Percentiles rank a stretch among this genome's conserved stretches.
These are phyloP conservation scores for Cyberlindnera mississippiensis DNA, from an alignment of 805 yeast species.

Conservation along the genomic window DNA sequence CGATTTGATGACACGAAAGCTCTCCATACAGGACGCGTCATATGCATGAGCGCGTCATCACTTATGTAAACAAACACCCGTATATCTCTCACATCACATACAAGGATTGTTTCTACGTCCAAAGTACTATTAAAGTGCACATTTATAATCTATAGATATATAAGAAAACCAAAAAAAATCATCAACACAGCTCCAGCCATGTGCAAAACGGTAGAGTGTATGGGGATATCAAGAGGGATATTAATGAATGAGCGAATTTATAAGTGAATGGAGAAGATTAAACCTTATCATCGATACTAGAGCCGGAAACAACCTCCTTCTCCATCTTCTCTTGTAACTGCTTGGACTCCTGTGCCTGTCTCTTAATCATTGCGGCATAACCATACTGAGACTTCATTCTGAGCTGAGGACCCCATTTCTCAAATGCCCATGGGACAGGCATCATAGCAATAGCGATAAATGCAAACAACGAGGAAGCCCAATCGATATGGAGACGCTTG, in stretches of 20 bases:
- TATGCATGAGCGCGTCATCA: too few species aligned
- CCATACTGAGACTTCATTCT: conserved; percentile 59
- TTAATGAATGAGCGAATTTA: neutral
- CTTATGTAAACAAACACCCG: too few species aligned
- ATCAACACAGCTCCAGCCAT: neutral
- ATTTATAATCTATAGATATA: too few species aligned
- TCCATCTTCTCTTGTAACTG: conserved; percentile 13
- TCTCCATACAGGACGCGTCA: too few species aligned
- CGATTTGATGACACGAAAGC: too few species aligned
- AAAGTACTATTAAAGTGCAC: too few species aligned
- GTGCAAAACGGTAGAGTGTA: neutral
- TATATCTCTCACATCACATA: too few species aligned
- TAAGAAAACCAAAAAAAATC: too few species aligned
- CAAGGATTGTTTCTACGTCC: too few species aligned
- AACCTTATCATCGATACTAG: conserved; percentile 11
- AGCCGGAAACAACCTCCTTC: conserved; percentile 7
- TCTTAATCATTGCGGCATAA: conserved; percentile 48
- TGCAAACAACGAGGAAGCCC: conserved; percentile 72
- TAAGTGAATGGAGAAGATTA: neutral
- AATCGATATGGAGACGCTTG: conserved; percentile 60
- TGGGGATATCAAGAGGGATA: neutral
- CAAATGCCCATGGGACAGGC: conserved; percentile 73
- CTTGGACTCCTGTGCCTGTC: conserved; percentile 31
- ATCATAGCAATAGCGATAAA: conserved; percentile 65
- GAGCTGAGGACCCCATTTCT: conserved; percentile 50